Evolutionary conservation across 345 rosid species (phyloP).

Genomic region (Populus euphratica): DNA sequence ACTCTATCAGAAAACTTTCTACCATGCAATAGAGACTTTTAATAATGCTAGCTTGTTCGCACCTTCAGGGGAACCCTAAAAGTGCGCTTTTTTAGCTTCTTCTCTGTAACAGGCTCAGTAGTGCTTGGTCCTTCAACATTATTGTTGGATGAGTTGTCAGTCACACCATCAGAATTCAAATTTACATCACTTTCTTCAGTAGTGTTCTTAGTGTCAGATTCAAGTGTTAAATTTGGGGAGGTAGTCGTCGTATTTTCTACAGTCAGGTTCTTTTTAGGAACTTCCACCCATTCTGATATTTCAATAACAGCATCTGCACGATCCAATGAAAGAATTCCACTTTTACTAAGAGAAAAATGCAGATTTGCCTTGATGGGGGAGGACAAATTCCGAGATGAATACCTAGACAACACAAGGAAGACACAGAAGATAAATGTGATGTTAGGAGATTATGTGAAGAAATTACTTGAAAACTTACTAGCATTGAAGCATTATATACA

Average conservation of each 20-base stretch:
- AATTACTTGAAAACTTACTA: slow-evolving; percentile 2
- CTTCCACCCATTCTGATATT: slow-evolving; percentile 96
- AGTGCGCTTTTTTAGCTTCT: slow-evolving; percentile 71
- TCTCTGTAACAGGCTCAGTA: slow-evolving; percentile 57
- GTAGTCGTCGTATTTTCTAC: slow-evolving; percentile 58
- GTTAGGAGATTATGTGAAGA: not conserved
- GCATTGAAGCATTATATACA: slow-evolving; percentile 2
- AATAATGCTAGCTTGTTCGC: slow-evolving; percentile 1
- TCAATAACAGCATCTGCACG: slow-evolving; percentile 93
- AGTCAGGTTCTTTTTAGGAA: slow-evolving; percentile 71
- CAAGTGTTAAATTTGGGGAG: slow-evolving; percentile 49
- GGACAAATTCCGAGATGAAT: slow-evolving; percentile 84
- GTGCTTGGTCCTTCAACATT: slow-evolving; percentile 47
- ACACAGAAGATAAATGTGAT: not conserved
- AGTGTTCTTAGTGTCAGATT: slow-evolving; percentile 40
- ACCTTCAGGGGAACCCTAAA: slow-evolving; percentile 91
- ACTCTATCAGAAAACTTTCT: not conserved
- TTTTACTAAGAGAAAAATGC: slow-evolving; percentile 92
- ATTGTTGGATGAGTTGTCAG: slow-evolving; percentile 32
- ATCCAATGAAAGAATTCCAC: slow-evolving; percentile 84
- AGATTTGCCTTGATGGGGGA: slow-evolving; percentile 88
- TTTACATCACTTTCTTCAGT: slow-evolving; percentile 52
- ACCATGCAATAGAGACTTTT: not conserved
- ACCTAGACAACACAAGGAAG: slow-evolving; percentile 40
- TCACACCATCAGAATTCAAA: slow-evolving; percentile 44